Percentiles rank a stretch among this genome's conserved stretches.
These are phyloP conservation scores for Penicillium freii DNA, from an alignment of 2,329 filamentous ascomycete species.

Conservation along the genomic window DNA sequence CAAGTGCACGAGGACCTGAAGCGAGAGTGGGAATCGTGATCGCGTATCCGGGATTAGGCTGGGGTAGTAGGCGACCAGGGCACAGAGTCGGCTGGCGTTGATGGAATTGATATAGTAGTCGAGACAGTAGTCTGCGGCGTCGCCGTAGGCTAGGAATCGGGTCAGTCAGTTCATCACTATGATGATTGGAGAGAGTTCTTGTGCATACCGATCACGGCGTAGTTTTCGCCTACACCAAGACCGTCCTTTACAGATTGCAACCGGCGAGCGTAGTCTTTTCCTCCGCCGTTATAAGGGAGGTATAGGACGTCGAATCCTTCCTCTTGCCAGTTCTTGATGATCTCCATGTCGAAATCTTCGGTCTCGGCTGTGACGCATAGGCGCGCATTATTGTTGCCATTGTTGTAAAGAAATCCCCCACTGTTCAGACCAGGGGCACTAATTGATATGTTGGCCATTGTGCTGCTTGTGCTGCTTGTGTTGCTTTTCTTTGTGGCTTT, in stretches of 20 bases:
- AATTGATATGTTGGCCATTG: conserved; percentile 37
- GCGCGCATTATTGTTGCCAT: conserved; percentile 32
- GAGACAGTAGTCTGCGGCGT: conserved; percentile 60
- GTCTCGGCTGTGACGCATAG: conserved; percentile 38
- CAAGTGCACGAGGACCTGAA: conserved; percentile 58
- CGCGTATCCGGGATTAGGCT: conserved; percentile 54
- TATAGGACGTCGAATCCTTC: conserved; percentile 62
- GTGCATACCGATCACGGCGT: conserved; percentile 59
- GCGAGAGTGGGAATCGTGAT: conserved; percentile 33
- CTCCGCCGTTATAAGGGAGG: conserved; percentile 52
- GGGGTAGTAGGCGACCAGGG: conserved; percentile 64
- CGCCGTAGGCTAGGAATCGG: conserved; percentile 54
- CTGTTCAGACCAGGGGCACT: conserved; percentile 31
- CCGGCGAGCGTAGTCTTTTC: conserved; percentile 52
- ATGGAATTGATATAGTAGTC: conserved; percentile 58
- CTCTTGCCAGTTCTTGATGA: conserved; percentile 55
- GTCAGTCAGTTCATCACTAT: background rate
- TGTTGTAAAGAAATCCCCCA: conserved; percentile 38
- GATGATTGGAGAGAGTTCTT: background rate
- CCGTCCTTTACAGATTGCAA: conserved; percentile 54
- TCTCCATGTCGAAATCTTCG: conserved; percentile 53
- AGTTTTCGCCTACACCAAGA: conserved; percentile 58
- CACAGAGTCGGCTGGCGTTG: conserved; percentile 53
- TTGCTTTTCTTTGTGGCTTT: background rate
- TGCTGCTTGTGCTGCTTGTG: conserved; percentile 9